phyloP scores from a whole-genome alignment of 371 early-diverging fungal genomes.

The Funneliformis caledonium region DNA sequence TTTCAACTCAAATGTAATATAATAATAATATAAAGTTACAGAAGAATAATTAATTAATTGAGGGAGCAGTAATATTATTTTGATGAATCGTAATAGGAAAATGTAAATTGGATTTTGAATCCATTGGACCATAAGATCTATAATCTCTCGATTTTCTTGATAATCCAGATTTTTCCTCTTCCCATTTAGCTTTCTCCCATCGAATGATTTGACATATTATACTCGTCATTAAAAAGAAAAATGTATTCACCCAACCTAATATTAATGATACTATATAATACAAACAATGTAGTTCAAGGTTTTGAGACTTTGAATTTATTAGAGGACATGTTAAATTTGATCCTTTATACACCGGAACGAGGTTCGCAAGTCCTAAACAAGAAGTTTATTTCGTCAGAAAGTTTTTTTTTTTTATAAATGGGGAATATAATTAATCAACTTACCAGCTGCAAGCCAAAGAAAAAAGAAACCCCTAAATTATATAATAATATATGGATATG shows the following conservation, averaged over 20 bases:
- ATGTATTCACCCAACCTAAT: neutral
- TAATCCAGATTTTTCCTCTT: slow-evolving; percentile 1
- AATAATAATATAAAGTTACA: too few relatives aligned
- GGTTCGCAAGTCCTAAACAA: slow-evolving; percentile 6
- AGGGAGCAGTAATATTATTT: too few relatives aligned
- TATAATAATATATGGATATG: neutral
- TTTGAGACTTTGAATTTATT: neutral
- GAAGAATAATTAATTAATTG: too few relatives aligned
- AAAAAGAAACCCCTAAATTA: neutral
- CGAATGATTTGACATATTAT: neutral
- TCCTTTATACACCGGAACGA: neutral
- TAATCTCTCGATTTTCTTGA: neutral
- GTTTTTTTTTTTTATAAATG: neutral
- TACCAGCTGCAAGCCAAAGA: neutral
- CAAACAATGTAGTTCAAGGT: neutral
- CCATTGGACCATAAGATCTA: neutral
- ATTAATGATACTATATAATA: neutral
- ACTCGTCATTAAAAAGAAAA: neutral
- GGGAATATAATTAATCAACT: neutral
- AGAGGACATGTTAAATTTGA: neutral
- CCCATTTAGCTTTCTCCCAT: slow-evolving; percentile 6
- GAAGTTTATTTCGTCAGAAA: neutral
- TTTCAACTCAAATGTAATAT: too few relatives aligned
- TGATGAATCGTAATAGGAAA: too few relatives aligned
- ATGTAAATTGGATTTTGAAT: neutral